Evolutionary conservation across 768 basidiomycete genomes (phyloP), one percentile per base, ranked within the genome.

Genomic region (Rhodosporidiobolus sp.): DNA sequence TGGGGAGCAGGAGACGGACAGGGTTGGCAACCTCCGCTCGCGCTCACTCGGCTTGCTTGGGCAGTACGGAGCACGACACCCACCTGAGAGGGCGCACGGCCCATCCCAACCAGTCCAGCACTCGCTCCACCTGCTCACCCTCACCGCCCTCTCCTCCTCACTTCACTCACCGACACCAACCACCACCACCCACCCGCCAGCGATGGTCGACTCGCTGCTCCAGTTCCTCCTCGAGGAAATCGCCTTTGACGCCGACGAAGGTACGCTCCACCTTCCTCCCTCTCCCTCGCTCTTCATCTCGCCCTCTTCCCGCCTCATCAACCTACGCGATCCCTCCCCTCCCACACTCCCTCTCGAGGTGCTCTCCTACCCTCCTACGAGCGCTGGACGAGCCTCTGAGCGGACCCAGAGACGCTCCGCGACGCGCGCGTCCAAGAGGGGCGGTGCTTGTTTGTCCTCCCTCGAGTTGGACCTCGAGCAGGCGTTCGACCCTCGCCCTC

Each of bases 181-280:
- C 19, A 8, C 11, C 12, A 16, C 14, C 8, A 16, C 11, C 24
- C 52, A 3, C 22, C 9, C 60, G 5, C 34, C 0, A 28, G 26
- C 16, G 3, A 76, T 69, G 72, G 70, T 94, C 89, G 92, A 94
- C 79, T 89, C 92, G 78, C 87, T 95, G 55, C 82, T 94, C 50
- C 88, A 89, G 78, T 88, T 92, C 79, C 90, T 90, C 79, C 85
- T 93, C 48, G 88, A 89, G 50, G 91, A 95, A 80, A 84, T 95
- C 43, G 87, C 93, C 10, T 94, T 93, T 81, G 92, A 94, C 78
- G 92, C 92, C 10, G 91, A 94, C 80, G 84, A 91, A 54, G 92
- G 92, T 94, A 81, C 83, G 89, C 86, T 43, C 38, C 57, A n/a
- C n/a, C n/a, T n/a, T n/a, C 69, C 67, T 57, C 54, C 19, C 43